Evolutionary conservation across 2,329 filamentous ascomycete species (phyloP).

Genomic region (Drechslera avenae): DNA sequence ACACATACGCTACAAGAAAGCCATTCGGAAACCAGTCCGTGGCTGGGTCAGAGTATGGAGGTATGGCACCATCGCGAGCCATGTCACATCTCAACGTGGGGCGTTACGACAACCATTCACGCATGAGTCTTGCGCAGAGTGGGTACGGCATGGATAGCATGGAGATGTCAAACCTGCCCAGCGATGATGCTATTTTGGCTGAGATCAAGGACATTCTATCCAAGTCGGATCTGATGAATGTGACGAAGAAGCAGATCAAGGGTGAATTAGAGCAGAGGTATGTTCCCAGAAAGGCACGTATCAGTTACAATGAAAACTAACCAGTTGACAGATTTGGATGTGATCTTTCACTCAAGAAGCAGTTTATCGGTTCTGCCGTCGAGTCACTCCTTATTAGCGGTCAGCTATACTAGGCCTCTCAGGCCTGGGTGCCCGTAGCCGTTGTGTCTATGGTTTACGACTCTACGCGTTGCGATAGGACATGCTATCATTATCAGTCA

Average conservation of each 20-base stretch:
- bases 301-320: conserved; percentile 19
- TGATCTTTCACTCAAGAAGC: conserved; percentile 81
- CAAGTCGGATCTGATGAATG: conserved; percentile 92
- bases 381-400: conserved; percentile 34
- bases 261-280: conserved; percentile 81
- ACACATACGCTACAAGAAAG: conserved; percentile 86
- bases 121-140: conserved; percentile 64
- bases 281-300: conserved; percentile 11
- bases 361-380: conserved; percentile 70
- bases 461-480: conserved; percentile 20
- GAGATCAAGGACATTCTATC: conserved; percentile 94
- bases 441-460: conserved; percentile 22
- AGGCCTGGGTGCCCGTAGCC: background rate
- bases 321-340: conserved; percentile 69
- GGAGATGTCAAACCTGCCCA: conserved; percentile 79
- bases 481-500: conserved; percentile 13
- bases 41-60: conserved; percentile 68
- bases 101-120: conserved; percentile 51
- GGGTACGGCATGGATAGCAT: conserved; percentile 58
- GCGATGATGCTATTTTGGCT: conserved; percentile 84
- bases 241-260: conserved; percentile 99
- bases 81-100: conserved; percentile 65
- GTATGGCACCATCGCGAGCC: conserved; percentile 57
- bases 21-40: conserved; percentile 57
- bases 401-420: conserved; percentile 22